Evolutionary conservation across 768 basidiomycete genomes (phyloP), one percentile per base, ranked within the genome.

Genomic region (Serendipita sp.): DNA sequence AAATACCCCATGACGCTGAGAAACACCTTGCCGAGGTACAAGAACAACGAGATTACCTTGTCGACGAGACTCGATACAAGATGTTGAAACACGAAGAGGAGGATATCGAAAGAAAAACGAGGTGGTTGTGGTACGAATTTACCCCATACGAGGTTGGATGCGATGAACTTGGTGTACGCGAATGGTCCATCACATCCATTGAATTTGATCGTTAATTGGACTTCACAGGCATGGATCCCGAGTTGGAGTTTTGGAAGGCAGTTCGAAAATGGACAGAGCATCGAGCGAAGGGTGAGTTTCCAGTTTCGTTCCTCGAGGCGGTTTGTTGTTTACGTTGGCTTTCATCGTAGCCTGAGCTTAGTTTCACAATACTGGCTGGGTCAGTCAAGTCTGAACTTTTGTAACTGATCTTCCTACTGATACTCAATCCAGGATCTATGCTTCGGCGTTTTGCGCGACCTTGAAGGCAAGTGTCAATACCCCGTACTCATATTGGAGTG

Each of bases 81-180:
- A 52, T 63, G 13, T 62, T 69, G 3, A n/a, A 63, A 35, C 52
- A 66, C 41, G 66, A 67, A 44, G 68, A 66, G 47, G 38, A 68
- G 15, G 67, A 45, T 4, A 36, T 67, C 3, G 63, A 66, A 47
- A 46, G 48, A 15, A 28, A 70, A 41, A 60, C 70, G 3, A 58
- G 48, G 13, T 74, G 68, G 67, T 65, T 69, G n/a, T 74, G 72
- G 72, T 72, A 71, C 65, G 74, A 74, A 58, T 67, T 70, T 38
- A 71, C 72, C 3, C 72, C 71, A 18, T 73, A 69, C 63, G 74
- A 73, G 65, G 65, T 70, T 8, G 70, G 67, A 44, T 68, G 67
- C 36, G 68, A 68, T 63, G 69, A 70, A 65, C 64, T 68, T 30
- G 67, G 70, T n/a, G 68, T 70, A 32, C 44, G 70, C 38, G 15